Evolutionary conservation across 129 eudicot species (phyloP).

Genomic region (Escallonia herrerae): DNA sequence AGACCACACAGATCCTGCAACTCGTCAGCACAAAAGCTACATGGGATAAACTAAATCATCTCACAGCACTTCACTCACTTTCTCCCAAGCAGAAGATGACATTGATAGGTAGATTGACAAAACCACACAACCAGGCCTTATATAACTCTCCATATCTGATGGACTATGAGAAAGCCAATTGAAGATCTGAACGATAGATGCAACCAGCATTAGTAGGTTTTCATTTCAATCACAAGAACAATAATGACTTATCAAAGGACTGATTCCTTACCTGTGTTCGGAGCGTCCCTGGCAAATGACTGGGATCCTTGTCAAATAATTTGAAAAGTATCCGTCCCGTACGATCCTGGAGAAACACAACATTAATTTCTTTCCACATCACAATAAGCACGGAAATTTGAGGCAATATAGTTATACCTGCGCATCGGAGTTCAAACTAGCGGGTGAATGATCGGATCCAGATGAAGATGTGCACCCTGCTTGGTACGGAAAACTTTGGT

Average conservation of each 20-base stretch:
- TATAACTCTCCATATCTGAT: slow-evolving; percentile 90
- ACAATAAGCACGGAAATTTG: neutral
- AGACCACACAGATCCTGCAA: slow-evolving; percentile 14
- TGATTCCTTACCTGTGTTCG: slow-evolving; percentile 58
- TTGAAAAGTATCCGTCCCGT: slow-evolving; percentile 77
- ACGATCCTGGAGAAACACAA: slow-evolving; percentile 47
- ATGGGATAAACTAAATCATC: neutral
- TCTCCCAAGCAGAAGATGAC: slow-evolving; percentile 81
- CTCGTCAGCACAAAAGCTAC: slow-evolving; percentile 18
- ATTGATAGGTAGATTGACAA: slow-evolving; percentile 67
- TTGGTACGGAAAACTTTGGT: slow-evolving; percentile 59
- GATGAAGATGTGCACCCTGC: slow-evolving; percentile 81
- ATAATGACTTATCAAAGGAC: neutral
- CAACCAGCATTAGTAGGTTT: neutral
- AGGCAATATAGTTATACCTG: slow-evolving; percentile 38
- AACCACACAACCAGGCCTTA: slow-evolving; percentile 92
- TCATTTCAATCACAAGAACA: neutral
- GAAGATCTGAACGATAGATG: slow-evolving; percentile 42
- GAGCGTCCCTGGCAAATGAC: slow-evolving; percentile 74
- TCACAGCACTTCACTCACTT: slow-evolving; percentile 34
- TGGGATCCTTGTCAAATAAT: slow-evolving; percentile 88
- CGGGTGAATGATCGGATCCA: slow-evolving; percentile 85
- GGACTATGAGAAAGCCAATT: slow-evolving; percentile 92
- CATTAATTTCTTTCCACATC: neutral
- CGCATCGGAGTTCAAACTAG: slow-evolving; percentile 77